These are phyloP conservation scores for Sapria himalayana DNA, from an alignment of 345 rosid genomes.

Conservation along the genomic window DNA sequence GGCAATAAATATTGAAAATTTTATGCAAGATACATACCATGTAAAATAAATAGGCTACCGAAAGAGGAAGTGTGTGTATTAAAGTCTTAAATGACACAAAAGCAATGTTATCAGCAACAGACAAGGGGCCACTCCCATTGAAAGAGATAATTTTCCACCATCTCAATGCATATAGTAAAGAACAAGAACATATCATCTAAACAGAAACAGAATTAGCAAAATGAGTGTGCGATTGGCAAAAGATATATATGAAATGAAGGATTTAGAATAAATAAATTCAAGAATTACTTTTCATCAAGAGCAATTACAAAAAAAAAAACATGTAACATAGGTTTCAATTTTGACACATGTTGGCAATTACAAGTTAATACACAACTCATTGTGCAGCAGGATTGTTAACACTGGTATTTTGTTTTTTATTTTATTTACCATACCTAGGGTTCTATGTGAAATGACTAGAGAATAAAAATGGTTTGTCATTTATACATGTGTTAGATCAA, in stretches of 20 bases:
- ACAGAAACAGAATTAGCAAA: not conserved
- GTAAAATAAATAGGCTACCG: constrained; percentile 65
- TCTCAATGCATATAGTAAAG: constrained; percentile 48
- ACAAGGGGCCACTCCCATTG: constrained; percentile 28
- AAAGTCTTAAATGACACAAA: constrained; percentile 55
- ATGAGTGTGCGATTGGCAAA: not conserved
- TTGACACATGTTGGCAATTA: no score
- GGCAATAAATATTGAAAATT: not conserved
- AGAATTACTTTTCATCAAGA: not conserved
- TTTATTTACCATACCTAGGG: no score
- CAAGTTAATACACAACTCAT: no score
- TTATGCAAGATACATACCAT: constrained; percentile 34
- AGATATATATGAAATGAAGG: no score
- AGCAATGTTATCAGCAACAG: constrained; percentile 21
- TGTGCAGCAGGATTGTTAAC: no score
- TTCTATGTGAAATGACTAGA: no score
- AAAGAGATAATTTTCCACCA: constrained; percentile 53
- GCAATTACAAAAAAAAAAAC: not conserved
- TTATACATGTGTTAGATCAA: no score
- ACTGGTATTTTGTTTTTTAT: no score
- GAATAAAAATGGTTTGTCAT: no score
- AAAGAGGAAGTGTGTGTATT: constrained; percentile 54
- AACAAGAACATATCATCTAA: constrained; percentile 69
- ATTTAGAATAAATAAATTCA: constrained; percentile 2
- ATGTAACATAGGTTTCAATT: not conserved